Conservation (phyloP, 805 yeast species). For the Metschnikowia colocasiae region DNA sequence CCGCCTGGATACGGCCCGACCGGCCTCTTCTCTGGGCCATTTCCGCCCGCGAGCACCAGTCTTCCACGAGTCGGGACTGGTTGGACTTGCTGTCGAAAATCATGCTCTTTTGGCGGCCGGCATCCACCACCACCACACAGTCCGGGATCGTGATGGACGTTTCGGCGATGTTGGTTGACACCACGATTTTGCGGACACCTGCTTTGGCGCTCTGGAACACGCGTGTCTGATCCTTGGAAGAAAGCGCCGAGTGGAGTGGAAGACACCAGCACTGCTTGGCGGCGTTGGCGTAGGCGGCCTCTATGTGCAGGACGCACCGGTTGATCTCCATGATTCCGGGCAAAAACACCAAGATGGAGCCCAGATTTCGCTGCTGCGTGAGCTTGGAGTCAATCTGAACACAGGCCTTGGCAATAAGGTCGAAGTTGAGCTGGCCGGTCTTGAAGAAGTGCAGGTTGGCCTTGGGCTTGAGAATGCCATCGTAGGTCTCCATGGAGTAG, state of each 20-base stretch:
- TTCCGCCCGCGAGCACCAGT: slow-evolving; percentile 89
- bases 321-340: slow-evolving; percentile 91
- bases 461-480: slow-evolving; percentile 46
- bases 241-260: slow-evolving; percentile 86
- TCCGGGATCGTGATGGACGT: slow-evolving; percentile 96
- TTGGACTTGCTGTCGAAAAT: slow-evolving; percentile 65
- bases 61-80: slow-evolving; percentile 68
- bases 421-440: slow-evolving; percentile 69
- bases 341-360: slow-evolving; percentile 79
- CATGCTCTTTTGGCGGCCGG: slow-evolving; percentile 80
- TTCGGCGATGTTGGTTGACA: slow-evolving; percentile 92
- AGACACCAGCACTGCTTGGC: slow-evolving; percentile 39
- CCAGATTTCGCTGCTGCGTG: slow-evolving; percentile 39
- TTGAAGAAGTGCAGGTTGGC: slow-evolving; percentile 65
- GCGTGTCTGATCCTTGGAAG: slow-evolving; percentile 74
- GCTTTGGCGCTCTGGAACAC: slow-evolving; percentile 59
- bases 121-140: slow-evolving; percentile 85
- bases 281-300: slow-evolving; percentile 12
- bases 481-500: slow-evolving; percentile 45
- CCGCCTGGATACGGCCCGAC: slow-evolving; percentile 91
- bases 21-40: slow-evolving; percentile 91
- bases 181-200: slow-evolving; percentile 71
- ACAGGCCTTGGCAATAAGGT: slow-evolving; percentile 59
- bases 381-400: slow-evolving; percentile 50
- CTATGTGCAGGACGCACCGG: slow-evolving; percentile 49